These are phyloP conservation scores for Botrytis cinerea DNA, from an alignment of 2,329 filamentous ascomycete species.

Conservation along the genomic window DNA sequence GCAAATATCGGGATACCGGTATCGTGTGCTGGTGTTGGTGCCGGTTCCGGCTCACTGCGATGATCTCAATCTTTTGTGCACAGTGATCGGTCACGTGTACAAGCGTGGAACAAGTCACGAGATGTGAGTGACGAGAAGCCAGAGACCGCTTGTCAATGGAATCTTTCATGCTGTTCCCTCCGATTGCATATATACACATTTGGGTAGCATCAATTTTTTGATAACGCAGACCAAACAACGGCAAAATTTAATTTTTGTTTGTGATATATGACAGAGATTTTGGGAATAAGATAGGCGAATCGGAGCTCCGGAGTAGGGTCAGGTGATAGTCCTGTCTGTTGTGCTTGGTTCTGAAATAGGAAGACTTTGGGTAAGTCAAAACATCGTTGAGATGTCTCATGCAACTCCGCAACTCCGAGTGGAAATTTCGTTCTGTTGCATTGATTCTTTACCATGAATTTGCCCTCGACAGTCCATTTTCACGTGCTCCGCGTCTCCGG, in stretches of 20 bases:
- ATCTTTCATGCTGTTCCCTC: neutral
- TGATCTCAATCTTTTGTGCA: neutral
- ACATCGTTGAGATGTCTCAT: neutral
- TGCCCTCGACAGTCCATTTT: neutral
- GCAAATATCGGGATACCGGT: neutral
- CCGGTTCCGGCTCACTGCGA: neutral
- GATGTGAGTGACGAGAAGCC: neutral
- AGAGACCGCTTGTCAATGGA: neutral
- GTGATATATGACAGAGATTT: neutral
- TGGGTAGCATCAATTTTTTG: neutral
- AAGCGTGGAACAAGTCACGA: neutral
- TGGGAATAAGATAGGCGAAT: neutral
- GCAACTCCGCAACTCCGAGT: neutral
- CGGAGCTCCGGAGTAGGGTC: conserved; percentile 1
- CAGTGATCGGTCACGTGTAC: neutral
- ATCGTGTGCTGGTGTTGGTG: neutral
- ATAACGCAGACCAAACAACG: neutral
- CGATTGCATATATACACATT: neutral
- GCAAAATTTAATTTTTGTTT: neutral
- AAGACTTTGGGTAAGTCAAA: neutral
- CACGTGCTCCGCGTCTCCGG: neutral
- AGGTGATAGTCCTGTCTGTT: neutral
- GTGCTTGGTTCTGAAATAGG: neutral
- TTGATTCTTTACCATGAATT: neutral
- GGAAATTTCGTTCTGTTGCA: neutral